These are phyloP conservation scores for Amesomyces nigricolor DNA, from an alignment of 2,329 filamentous ascomycete genomes.

Conservation along the genomic window DNA sequence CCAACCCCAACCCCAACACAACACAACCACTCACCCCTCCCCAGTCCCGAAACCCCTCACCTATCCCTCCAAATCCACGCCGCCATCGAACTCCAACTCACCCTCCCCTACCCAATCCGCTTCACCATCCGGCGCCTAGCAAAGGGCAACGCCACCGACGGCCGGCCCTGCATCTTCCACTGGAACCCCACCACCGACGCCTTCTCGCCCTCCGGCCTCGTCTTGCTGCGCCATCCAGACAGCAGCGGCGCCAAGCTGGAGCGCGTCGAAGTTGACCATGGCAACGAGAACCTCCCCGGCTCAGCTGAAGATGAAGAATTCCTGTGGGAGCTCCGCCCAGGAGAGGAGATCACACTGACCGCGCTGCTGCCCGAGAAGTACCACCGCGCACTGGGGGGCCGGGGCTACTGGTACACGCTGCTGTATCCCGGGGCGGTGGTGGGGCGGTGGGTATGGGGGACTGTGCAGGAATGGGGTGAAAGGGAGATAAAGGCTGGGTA, in stretches of 20 bases:
- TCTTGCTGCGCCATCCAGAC: neutral
- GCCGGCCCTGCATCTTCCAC: neutral
- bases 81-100: neutral
- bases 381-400: neutral
- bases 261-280: neutral
- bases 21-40: too few relatives aligned
- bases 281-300: too few relatives aligned
- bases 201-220: neutral
- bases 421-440: neutral
- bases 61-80: neutral
- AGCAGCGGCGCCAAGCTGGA: neutral
- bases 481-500: neutral
- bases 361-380: neutral
- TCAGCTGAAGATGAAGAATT: neutral
- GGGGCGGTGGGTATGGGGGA: neutral
- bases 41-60: neutral
- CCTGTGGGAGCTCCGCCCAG: neutral
- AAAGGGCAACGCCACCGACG: neutral
- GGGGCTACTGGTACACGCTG: neutral
- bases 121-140: neutral
- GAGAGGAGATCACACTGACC: neutral
- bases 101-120: neutral
- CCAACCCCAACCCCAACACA: too few relatives aligned
- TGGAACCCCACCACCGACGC: neutral
- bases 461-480: neutral